phyloP scores from a whole-genome alignment of 164 flowering plant genomes.

The Saururus chinensis region DNA sequence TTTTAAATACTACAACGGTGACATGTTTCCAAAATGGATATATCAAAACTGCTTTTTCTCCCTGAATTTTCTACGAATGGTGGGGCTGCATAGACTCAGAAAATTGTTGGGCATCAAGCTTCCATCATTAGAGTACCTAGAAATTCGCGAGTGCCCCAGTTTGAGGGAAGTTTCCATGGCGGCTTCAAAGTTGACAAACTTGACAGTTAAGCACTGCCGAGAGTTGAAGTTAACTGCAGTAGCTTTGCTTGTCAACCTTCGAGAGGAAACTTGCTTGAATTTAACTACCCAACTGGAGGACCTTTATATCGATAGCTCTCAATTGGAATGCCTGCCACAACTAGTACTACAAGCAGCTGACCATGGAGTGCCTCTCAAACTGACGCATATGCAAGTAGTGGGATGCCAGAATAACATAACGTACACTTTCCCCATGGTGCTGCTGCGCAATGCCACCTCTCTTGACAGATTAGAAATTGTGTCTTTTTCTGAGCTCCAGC shows the following conservation, averaged over 20 bases:
- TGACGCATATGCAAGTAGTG: too few relatives aligned
- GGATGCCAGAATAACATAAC: neutral
- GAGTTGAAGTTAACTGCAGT: neutral
- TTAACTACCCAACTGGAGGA: neutral
- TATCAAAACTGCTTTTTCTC: conserved; percentile 10
- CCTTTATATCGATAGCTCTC: too few relatives aligned
- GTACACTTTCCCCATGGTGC: neutral
- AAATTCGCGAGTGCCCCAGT: neutral
- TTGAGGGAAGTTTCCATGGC: conserved; percentile 5
- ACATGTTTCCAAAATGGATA: conserved; percentile 22
- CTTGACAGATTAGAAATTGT: conserved; percentile 1
- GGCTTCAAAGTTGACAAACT: conserved; percentile 14
- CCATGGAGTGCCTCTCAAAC: too few relatives aligned
- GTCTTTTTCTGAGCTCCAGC: neutral
- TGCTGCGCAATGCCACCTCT: conserved; percentile 12
- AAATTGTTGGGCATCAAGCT: conserved; percentile 16
- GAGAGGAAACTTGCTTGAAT: neutral
- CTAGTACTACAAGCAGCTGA: too few relatives aligned
- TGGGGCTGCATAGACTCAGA: conserved; percentile 4
- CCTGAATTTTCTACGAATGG: conserved; percentile 3
- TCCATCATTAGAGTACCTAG: conserved; percentile 12
- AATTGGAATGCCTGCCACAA: too few relatives aligned
- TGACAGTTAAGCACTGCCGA: neutral
- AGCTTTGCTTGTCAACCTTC: neutral
- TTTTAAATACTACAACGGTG: conserved; percentile 11